Base-by-base conservation (phyloP, 2,329 filamentous ascomycete species). In the Colletotrichum salicis region DNA sequence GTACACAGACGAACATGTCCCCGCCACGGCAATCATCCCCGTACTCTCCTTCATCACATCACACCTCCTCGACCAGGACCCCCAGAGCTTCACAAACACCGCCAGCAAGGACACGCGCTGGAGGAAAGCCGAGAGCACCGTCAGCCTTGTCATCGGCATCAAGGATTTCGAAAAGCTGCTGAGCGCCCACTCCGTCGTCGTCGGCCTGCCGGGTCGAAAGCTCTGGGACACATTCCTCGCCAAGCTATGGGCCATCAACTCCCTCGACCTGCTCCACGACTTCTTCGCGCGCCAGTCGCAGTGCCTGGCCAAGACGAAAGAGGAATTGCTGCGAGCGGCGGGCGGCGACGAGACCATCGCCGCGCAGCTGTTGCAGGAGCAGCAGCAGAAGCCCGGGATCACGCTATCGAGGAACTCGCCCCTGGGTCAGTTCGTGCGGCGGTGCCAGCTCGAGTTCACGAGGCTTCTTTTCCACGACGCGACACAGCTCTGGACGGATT, bases 201-300 rank as follows among this genome's bases (percentile, higher is more conserved):
- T 85, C 76, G 86, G 87, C 48, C 83, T 94, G 68, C 93, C 94
- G 0, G 94, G 94, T 3, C 88, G 93, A 59, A 92, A 89, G n/a
- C 83, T 98, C n/a, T 96, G 95, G 90, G 95, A 98, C 78, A 84
- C 93, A 2, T 94, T 98, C 68, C 87, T 98, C 13, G 89, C 90
- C 67, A 92, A 91, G 74, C 84, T 98, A 29, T 98, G 96, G 96
- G 87, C 88, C 19, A 90, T 98, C 75, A 91, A 95, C 78, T 96
- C 93, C 24, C 88, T 97, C 12, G 90, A 98, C 82, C 89, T 91
- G 0, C 83, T 98, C n/a, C 90, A 95, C 77, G 85, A 86, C 2
- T 96, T 97, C 80, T 94, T 97, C 78, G 87, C 88, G 35, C 84
- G 84, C 27, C 85, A 93, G 19, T 82, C 84, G 5, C 80, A 82